Base-by-base conservation (phyloP, 2,329 filamentous ascomycete species). In the Alternaria sp. region DNA sequence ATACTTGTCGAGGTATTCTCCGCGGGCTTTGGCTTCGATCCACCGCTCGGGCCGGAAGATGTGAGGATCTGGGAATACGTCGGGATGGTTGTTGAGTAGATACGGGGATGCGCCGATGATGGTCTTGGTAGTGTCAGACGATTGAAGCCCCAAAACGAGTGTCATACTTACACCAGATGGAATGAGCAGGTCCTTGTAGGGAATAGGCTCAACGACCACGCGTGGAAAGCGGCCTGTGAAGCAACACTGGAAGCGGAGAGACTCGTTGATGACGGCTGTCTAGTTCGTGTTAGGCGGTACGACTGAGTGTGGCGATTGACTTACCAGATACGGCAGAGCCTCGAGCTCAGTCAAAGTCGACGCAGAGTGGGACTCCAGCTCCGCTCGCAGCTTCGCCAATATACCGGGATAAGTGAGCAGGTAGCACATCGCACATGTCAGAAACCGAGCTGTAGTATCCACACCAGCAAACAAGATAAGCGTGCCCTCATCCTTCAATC, bases 401-500 rank as follows among this genome's bases (percentile, higher is more conserved):
- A 62, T 59, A 10, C 54, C 15, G 11, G 57, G 62, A 49, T 64
- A 66, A 2, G 36, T 52, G 11, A 61, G 44, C 9, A 69, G 40
- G 52, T 63, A 62, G 23, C 54, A 64, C 15, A 57, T 49, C 4
- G 59, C 57, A 43, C 55, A 54, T 9, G 62, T 65, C 43, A 72
- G 23, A 5, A 55, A 61, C n/a, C 66, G 57, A 25, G 77, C 74
- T 1, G 77, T 77, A 0, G 79, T 81, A 26, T 78, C 76, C 3
- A 71, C 62, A 0, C 79, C 78, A 5, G 79, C 79, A 17, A 69
- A 63, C 2, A 77, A 64, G 6, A 80, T 54, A 4, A 74, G 59
- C 49, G 73, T 65, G 21, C 71, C 73, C 44, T 81, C 79, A 25
- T 78, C 74, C 17, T 64, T 68, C 21, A 81, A 57, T 5, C 78